Evolutionary conservation across 352 stramenopile species (phyloP), one percentile per base, ranked within the genome.

Genomic region (Phytophthora hybrid): DNA sequence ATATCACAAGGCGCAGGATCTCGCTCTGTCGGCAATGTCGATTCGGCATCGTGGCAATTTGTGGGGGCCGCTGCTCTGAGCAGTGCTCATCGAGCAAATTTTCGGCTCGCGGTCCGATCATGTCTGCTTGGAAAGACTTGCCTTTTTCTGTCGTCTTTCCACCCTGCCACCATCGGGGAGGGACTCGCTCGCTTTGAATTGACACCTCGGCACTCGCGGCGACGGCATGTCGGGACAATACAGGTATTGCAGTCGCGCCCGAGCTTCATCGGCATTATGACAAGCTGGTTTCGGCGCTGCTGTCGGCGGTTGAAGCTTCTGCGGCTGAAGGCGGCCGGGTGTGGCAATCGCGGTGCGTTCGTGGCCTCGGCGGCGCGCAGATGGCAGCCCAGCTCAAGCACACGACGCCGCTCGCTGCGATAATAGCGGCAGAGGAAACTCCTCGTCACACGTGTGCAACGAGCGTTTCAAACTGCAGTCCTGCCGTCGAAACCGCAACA

Each of bases 81-180:
- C 23, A 26, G 23, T 26, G 23, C 23, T 59, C 53, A 56, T 32
- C 21, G n/a, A n/a, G n/a, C n/a, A 59, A 59, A 59, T 18, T 59
- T 59, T 59, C 26, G 37, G 29, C 53, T 29, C 10, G 26, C 1
- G 39, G 39, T 47, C 16, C 37, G 39, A n/a, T 5, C 44, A 51
- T 21, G 39, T 64, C 57, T 23, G 57, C 57, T 63, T 63, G 37
- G 57, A 51, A 34, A 60, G 39, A 10, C 67, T 44, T 55, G 53
- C 53, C 52, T 21, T 74, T 74, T 74, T 71, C 44, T 66, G 44
- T 59, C 67, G 61, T 66, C 41, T 70, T 74, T 74, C 67, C 67
- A 56, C 66, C 66, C 56, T 26, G 23, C 8, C 49, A 16, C 49
- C 16, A 31, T 31, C 51, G 34, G 18, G 13, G 41, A 1, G n/a